These are phyloP conservation scores for Russula sp. DNA, from an alignment of 768 basidiomycete genomes.

Conservation along the genomic window DNA sequence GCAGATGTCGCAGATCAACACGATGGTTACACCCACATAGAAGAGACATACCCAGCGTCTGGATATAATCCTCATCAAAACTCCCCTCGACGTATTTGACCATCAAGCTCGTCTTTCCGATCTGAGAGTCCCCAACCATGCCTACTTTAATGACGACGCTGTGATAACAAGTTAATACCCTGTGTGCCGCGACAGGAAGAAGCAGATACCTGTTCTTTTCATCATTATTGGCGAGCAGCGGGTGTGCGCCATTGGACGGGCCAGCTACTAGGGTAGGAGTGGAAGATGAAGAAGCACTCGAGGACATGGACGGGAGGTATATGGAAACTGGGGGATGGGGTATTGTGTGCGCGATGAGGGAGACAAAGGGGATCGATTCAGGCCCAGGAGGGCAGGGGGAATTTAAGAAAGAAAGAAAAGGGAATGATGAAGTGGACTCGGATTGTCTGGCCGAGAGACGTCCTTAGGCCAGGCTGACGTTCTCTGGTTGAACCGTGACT, in stretches of 20 bases:
- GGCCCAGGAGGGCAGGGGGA: slow-evolving; percentile 10
- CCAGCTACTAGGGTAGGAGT: slow-evolving; percentile 43
- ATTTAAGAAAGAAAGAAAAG: slow-evolving; percentile 13
- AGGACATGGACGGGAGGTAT: slow-evolving; percentile 24
- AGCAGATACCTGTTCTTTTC: slow-evolving; percentile 66
- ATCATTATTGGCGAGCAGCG: slow-evolving; percentile 58
- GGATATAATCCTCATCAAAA: slow-evolving; percentile 99
- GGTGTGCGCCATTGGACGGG: slow-evolving; percentile 53
- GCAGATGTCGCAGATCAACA: slow-evolving; percentile 16
- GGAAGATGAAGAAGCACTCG: slow-evolving; percentile 45
- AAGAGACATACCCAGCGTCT: slow-evolving; percentile 79
- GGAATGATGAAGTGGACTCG: slow-evolving; percentile 8
- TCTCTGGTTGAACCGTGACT: slow-evolving; percentile 17
- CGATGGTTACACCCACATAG: slow-evolving; percentile 29
- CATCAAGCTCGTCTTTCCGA: slow-evolving; percentile 99
- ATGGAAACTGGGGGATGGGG: slow-evolving; percentile 29
- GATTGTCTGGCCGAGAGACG: neutral
- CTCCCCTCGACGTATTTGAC: slow-evolving; percentile 99
- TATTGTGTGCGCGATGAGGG: slow-evolving; percentile 13
- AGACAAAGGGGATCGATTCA: slow-evolving; percentile 11
- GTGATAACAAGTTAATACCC: slow-evolving; percentile 16
- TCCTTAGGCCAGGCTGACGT: slow-evolving; percentile 6
- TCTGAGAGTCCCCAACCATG: slow-evolving; percentile 99
- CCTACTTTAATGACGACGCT: slow-evolving; percentile 98
- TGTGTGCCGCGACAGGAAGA: neutral